Evolutionary conservation across 1,284 basidiomycete genomes (phyloP), one percentile per base, ranked within the genome.

Genomic region (Leccinum huronense): DNA sequence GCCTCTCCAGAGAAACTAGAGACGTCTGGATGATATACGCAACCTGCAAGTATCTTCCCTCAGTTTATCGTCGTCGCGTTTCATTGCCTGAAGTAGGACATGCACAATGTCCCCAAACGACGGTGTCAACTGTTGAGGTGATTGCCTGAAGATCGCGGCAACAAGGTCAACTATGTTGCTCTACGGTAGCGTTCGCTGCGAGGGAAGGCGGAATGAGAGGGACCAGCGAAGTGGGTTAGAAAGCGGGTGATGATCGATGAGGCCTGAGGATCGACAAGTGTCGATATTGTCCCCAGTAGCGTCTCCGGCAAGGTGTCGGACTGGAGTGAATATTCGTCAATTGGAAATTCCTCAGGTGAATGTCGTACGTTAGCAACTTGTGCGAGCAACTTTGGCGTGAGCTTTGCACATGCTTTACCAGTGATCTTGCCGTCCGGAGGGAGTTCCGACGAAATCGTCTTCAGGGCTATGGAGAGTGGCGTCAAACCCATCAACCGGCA

Each of bases 361-460:
- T 19, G 16, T 68, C 89, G 69, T 73, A 93, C 94, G 74, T 86
- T 90, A 68, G 88, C 80, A 27, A 95, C 81, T 71, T 95, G 91
- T 3, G 79, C 81, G 11, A 96, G 83, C 10, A 97, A 81, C 73
- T 91, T 93, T n/a, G 93, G 92, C 0, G 91, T 88, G 57, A 98
- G 81, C 77, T 91, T 94, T 58, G 87, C 87, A 71, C 93, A 93
- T n/a, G 91, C 90, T 45, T 87, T 89, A 1, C 81, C 81, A 2
- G 93, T 91, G 61, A 95, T 86, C 68, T 86, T 87, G 58, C 91
- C 89, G 62, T 92, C 90, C 7, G 85, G 83, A 3, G 94, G 91
- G 62, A 98, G 83, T 76, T 97, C 94, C 16, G 90, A 84, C 0
- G 95, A 94, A 70, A 98, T 95, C 1, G 94, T 97, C 80, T 98